Evolutionary conservation across 306 rosid species (phyloP).

Genomic region (Vigna nakashimae): DNA sequence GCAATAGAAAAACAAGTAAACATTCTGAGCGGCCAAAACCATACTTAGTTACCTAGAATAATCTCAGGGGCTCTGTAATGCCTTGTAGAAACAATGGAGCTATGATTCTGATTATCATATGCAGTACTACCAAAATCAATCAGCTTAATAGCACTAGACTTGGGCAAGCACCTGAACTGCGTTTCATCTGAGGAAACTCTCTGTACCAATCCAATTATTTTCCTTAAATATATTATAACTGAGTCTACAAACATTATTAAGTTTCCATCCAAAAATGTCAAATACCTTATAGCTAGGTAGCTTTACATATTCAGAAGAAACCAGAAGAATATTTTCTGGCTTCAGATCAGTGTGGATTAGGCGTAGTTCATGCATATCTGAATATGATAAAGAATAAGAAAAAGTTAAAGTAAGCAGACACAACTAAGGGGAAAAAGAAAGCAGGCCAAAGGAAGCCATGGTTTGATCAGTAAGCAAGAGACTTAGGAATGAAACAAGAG

Average conservation of each 20-base stretch:
- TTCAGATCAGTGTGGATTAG: slow-evolving; percentile 96
- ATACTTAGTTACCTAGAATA: slow-evolving; percentile 80
- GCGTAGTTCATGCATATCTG: slow-evolving; percentile 91
- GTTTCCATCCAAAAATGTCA: slow-evolving; percentile 46
- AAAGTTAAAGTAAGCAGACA: slow-evolving; percentile 45
- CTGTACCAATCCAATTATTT: slow-evolving; percentile 81
- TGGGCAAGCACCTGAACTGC: slow-evolving; percentile 94
- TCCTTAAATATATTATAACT: slow-evolving; percentile 47
- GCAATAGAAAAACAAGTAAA: slow-evolving; percentile 41
- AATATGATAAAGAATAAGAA: slow-evolving; percentile 57
- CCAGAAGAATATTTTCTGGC: slow-evolving; percentile 99
- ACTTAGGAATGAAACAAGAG: slow-evolving; percentile 49
- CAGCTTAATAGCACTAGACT: slow-evolving; percentile 99
- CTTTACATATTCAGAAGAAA: slow-evolving; percentile 87
- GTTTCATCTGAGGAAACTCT: slow-evolving; percentile 77
- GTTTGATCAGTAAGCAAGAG: slow-evolving; percentile 48
- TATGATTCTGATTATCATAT: slow-evolving; percentile 83
- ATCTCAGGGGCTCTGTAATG: slow-evolving; percentile 99
- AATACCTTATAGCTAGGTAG: slow-evolving; percentile 91
- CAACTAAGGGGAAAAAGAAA: slow-evolving; percentile 49
- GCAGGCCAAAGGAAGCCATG: slow-evolving; percentile 51
- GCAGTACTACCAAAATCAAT: slow-evolving; percentile 99
- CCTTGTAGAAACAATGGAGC: slow-evolving; percentile 96
- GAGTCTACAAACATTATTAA: slow-evolving; percentile 44
- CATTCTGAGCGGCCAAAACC: slow-evolving; percentile 56